Evolutionary conservation across 2,329 filamentous ascomycete species (phyloP).

Genomic region (Penicillium oxalicum): DNA sequence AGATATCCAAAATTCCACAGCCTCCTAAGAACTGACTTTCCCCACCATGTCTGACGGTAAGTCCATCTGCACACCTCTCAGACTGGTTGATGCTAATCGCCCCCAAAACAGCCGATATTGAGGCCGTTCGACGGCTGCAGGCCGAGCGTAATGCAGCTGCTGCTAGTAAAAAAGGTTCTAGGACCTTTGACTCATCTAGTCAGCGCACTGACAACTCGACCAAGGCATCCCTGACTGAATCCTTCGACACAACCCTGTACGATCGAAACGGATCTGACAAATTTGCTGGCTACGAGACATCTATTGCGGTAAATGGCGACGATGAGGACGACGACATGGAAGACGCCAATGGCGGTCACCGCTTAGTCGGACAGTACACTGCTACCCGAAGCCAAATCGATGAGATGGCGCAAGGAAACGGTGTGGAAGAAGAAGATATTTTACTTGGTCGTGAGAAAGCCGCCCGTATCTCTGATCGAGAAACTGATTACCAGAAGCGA

Average conservation of each 20-base stretch:
- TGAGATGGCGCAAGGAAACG: constrained; percentile 79
- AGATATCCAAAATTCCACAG: constrained; percentile 22
- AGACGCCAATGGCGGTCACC: constrained; percentile 66
- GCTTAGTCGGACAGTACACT: constrained; percentile 91
- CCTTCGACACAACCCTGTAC: constrained; percentile 82
- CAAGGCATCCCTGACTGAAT: constrained; percentile 84
- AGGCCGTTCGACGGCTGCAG: constrained; percentile 79
- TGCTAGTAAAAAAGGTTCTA: constrained; percentile 72
- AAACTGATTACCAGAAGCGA: constrained; percentile 96
- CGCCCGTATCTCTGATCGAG: constrained; percentile 82
- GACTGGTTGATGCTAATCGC: constrained; percentile 18
- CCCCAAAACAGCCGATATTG: constrained; percentile 63
- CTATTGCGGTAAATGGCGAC: constrained; percentile 71
- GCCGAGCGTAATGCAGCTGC: constrained; percentile 82
- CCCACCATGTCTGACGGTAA: constrained; percentile 43
- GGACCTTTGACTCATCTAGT: constrained; percentile 68
- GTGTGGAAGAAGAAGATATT: constrained; percentile 87
- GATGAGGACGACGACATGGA: constrained; percentile 70
- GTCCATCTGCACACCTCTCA: constrained; percentile 13
- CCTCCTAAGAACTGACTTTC: constrained; percentile 22
- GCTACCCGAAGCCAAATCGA: constrained; percentile 87
- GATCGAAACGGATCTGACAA: constrained; percentile 71
- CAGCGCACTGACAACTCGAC: constrained; percentile 79
- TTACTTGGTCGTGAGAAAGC: constrained; percentile 81
- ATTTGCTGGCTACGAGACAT: constrained; percentile 85